Base-by-base conservation (phyloP, 2,329 filamentous ascomycete genomes). In the Phaeosphaeria sp. region DNA sequence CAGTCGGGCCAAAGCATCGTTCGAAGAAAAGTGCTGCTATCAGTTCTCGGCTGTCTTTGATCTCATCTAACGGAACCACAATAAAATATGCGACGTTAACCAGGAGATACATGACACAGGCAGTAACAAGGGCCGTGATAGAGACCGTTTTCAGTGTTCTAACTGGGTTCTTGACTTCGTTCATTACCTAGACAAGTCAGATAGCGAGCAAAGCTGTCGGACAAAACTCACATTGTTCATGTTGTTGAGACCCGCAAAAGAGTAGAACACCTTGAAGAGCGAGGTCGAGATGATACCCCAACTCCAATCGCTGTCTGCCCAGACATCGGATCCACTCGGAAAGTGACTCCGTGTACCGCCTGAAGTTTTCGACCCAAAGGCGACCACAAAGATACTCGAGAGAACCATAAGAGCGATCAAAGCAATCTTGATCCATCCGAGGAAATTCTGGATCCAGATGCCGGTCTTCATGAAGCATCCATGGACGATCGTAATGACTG, bases 11-110 rank as follows among this genome's bases (percentile, higher is more conserved):
- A 71, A 91, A 91, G 0, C 88, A 78, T 7, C 82, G 79, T 60
- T 89, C 82, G 63, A 91, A 91, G 62, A 91, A 89, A 0, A 91
- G 74, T 0, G 88, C 88, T 0, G 87, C 88, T 39, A 91, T 86
- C 2, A 91, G 79, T 66, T 91, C 88, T 1, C 88, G 87, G 55
- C 88, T 89, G 0, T 81, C 74, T 62, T 86, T 86, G 63, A 92
- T 88, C 48, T 91, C 87, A 0, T 89, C 84, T 3, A 90, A 74
- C 0, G 89, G 87, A 0, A 91, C 84, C 0, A 91, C 87, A 4
- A 88, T 79, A 53, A 91, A 87, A 60, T 86, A 86, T 1, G 83
- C 81, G 17, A 90, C 69, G 62, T 91, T 91, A 42, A 88, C 83
- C 8, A 91, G 81, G n/a, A 90, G 72, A 64, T 91, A 91, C 53